Percentiles rank a stretch among this genome's conserved stretches.
phyloP scores from a whole-genome alignment of 352 stramenopile species.

The Hyaloperonospora brassicae region DNA sequence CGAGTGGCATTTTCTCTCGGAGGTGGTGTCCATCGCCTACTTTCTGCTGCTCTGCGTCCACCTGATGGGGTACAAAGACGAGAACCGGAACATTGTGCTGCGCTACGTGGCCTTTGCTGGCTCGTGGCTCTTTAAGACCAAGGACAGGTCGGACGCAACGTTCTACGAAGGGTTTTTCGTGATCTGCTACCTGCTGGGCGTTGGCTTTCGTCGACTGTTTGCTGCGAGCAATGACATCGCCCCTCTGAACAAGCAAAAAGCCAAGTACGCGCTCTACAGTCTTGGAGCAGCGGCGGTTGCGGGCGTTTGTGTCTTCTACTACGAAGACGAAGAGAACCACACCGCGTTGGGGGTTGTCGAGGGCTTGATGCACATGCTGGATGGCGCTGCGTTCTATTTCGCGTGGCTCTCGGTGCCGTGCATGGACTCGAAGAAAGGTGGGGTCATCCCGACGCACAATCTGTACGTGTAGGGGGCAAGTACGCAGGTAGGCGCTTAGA shows the following conservation, averaged over 20 bases:
- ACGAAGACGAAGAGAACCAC: constrained; percentile 13
- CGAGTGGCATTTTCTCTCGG: constrained; percentile 84
- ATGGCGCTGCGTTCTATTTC: constrained; percentile 63
- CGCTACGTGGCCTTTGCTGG: constrained; percentile 79
- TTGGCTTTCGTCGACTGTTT: constrained; percentile 46
- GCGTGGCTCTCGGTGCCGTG: constrained; percentile 69
- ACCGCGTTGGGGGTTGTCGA: constrained; percentile 48
- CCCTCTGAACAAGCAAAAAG: constrained; percentile 45
- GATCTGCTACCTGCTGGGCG: constrained; percentile 41
- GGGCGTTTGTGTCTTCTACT: constrained; percentile 41
- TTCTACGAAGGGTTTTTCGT: constrained; percentile 64
- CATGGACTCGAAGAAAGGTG: constrained; percentile 76
- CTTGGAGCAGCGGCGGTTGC: constrained; percentile 35
- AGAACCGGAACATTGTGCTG: constrained; percentile 80
- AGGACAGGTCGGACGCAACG: constrained; percentile 72
- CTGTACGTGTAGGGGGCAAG: constrained; percentile 32
- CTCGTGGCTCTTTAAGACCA: constrained; percentile 80
- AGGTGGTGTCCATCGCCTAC: constrained; percentile 81
- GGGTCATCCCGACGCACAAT: constrained; percentile 62
- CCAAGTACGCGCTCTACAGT: constrained; percentile 39
- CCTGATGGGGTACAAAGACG: constrained; percentile 73
- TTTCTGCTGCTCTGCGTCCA: constrained; percentile 82
- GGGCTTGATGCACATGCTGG: constrained; percentile 59
- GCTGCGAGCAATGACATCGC: constrained; percentile 40
- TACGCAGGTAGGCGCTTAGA: too few species aligned